phyloP scores from a whole-genome alignment of 495 filamentous ascomycete species.

The Tuber melanosporum region DNA sequence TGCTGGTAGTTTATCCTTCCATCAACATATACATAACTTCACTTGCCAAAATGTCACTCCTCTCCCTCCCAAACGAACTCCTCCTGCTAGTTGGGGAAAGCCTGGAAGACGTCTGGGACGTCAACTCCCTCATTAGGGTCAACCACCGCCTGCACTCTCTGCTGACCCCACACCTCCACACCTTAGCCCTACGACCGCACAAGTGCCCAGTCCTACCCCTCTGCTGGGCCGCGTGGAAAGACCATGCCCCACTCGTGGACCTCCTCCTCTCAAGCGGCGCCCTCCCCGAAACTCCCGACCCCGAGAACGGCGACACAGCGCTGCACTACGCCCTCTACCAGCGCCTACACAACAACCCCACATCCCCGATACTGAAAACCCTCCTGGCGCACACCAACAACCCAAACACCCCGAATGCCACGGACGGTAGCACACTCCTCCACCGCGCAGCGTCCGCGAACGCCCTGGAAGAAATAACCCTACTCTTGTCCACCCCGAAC shows the following conservation, averaged over 20 bases:
- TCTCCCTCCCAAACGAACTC: constrained; percentile 28
- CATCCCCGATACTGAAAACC: background rate
- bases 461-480: background rate
- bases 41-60: constrained; percentile 17
- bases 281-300: background rate
- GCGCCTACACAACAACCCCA: background rate
- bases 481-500: background rate
- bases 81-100: constrained; percentile 19
- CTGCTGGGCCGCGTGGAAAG: constrained; percentile 30
- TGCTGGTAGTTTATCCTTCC: background rate
- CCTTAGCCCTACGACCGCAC: constrained; percentile 13
- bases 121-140: constrained; percentile 12
- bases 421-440: background rate
- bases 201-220: constrained; percentile 7
- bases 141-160: constrained; percentile 13
- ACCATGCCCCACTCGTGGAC: constrained; percentile 18
- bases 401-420: background rate
- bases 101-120: constrained; percentile 10
- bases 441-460: background rate
- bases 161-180: constrained; percentile 26
- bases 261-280: constrained; percentile 7
- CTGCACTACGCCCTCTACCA: background rate
- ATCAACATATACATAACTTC: background rate
- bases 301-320: background rate
- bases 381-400: background rate